Conservation (phyloP, 805 yeast genomes). For the Myxozyma monticola region DNA sequence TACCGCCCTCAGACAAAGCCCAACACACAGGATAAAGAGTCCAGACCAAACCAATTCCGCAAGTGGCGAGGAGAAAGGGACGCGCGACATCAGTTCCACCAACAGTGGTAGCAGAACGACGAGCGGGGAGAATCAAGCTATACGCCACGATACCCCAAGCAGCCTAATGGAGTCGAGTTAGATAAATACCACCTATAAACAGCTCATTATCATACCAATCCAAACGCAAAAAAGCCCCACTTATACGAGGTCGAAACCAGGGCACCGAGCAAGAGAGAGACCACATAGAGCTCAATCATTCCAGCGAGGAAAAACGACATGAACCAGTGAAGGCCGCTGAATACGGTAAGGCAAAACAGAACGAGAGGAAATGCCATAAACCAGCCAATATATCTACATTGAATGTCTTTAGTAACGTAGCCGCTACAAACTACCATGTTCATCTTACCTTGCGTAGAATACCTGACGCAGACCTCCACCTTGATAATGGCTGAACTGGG, state of each 20-base stretch:
- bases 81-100: too few species aligned
- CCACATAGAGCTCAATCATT: slow-evolving; percentile 49
- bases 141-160: slow-evolving; percentile 41
- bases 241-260: slow-evolving; percentile 57
- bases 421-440: too few species aligned
- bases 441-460: slow-evolving; percentile 56
- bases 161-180: too few species aligned
- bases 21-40: slow-evolving; percentile 50
- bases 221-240: slow-evolving; percentile 69
- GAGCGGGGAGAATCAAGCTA: too few species aligned
- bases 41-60: neutral
- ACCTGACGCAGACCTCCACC: slow-evolving; percentile 49
- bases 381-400: slow-evolving; percentile 58
- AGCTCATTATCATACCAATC: too few species aligned
- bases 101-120: too few species aligned
- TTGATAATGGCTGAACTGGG: slow-evolving; percentile 52
- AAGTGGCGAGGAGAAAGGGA: neutral
- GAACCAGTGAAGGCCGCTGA: slow-evolving; percentile 38
- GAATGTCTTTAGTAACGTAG: too few species aligned
- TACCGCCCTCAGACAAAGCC: slow-evolving; percentile 64
- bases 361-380: slow-evolving; percentile 54
- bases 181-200: too few species aligned
- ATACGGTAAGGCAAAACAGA: slow-evolving; percentile 40
- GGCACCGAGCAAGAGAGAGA: slow-evolving; percentile 57
- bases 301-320: slow-evolving; percentile 39